Evolutionary conservation across 345 rosid species (phyloP), one percentile per base, ranked within the genome.

Genomic region (Rubroshorea leprosula): DNA sequence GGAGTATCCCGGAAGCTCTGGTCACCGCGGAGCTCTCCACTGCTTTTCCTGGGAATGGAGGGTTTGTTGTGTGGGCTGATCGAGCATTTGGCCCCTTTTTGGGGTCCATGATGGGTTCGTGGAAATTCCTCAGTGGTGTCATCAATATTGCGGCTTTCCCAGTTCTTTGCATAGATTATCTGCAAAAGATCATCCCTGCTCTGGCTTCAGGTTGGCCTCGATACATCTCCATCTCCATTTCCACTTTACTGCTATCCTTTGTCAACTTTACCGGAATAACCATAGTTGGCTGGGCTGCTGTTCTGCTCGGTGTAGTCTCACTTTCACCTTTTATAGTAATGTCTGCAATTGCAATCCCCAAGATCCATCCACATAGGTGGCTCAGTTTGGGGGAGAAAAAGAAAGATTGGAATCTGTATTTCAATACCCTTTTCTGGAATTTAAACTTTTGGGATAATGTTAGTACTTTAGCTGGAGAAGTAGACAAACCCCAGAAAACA

Each of bases 351-450:
- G 83, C 96, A 13, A 80, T 86, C 52, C 95, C 98, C 6, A 78
- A 78, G 68, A 84, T 92, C 61, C 51, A 55, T 5, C 90, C 87
- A 8, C 68, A 51, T 48, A 78, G 95, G 39, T 92, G 98, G 95
- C 52, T 81, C 46, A 83, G 85, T 65, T 65, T 83, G 31, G 93
- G 95, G 21, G 73, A 69, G 23, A 84, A 75, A 49, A 80, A 77
- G 57, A 89, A 77, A 41, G 74, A 89, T 39, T 92, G 98, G 98
- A 81, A 63, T 47, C 72, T 84, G 35, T 92, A 63, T 70, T 84
- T 92, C 80, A 92, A 92, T 39, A 92, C 98, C 22, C 85, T 89
- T 23, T 89, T 92, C 23, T 89, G 98, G 96, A 89, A 92, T 73
- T 67, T 92, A 73, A 89, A 92, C 55, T 92, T 86, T 17, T 92